A percentile compares a stretch with the other conserved stretches of the same genome.
These are phyloP conservation scores for Colletotrichum sidae DNA, from an alignment of 2,329 filamentous ascomycete genomes.

Conservation along the genomic window DNA sequence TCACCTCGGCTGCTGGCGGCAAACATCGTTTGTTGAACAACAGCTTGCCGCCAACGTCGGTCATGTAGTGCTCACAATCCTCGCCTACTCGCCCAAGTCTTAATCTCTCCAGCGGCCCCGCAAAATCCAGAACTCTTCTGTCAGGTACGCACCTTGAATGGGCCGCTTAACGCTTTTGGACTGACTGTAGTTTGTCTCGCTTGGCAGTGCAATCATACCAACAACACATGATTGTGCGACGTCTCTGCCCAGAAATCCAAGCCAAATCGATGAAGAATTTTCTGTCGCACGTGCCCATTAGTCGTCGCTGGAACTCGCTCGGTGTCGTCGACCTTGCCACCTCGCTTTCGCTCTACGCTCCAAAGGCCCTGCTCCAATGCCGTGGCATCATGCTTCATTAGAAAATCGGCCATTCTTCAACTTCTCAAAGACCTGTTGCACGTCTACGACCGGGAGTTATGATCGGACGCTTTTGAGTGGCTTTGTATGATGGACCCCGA, in stretches of 20 bases:
- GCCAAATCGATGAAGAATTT: not conserved
- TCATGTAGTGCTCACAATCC: not conserved
- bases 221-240: not conserved
- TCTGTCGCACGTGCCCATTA: no score
- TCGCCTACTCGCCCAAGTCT: not conserved
- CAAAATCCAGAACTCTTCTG: constrained; percentile 1
- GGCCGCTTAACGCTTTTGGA: constrained; percentile 12
- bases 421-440: not conserved
- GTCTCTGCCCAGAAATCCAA: constrained; percentile 3
- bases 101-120: constrained; percentile 1
- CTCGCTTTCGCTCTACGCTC: constrained; percentile 1
- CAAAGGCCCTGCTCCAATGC: constrained; percentile 25
- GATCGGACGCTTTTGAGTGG: not conserved
- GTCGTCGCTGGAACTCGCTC: no score
- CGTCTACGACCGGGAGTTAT: not conserved
- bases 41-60: no score
- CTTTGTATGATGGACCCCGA: constrained; percentile 1
- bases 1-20: no score
- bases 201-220: not conserved
- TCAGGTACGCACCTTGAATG: constrained; percentile 19
- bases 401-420: not conserved
- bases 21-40: no score
- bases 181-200: no score
- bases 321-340: not conserved
- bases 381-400: not conserved